Base-by-base conservation (phyloP, 257 asterid species). In the Fraxinus americana region DNA sequence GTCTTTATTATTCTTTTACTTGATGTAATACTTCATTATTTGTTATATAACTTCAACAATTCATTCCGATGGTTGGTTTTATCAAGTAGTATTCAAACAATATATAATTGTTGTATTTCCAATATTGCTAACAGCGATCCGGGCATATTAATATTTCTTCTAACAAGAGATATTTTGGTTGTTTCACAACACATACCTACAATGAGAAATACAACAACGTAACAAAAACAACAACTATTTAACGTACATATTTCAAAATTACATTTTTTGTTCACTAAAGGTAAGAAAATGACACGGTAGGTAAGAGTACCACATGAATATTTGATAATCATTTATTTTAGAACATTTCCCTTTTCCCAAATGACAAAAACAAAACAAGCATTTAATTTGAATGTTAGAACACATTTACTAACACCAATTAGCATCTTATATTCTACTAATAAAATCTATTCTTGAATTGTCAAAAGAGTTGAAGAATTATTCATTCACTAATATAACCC, bases 361-460 rank as follows among this genome's bases (percentile, higher is more conserved):
- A 9, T 63, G 34, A 63, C 34, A 7, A 45, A 73, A 50, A 59
- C 23, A 13, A 35, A 32, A 75, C 1, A 74, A 14, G 41, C 7
- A 11, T 32, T 39, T 25, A 68, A 19, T 23, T 54, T 45, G 50
- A 71, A 23, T n/a, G 23, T 57, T 57, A 25, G 6, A 39, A 61
- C 52, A 34, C 12, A 16, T 65, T 59, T 61, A 19, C 45, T 70
- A 63, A 39, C 54, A 74, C 38, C 38, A 25, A 32, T 67, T 43
- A 73, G 45, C 36, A 67, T 82, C 41, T 8, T 59, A 43, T 77
- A 72, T 30, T 75, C 13, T 32, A 34, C 17, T 2, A 36, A 29
- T 27, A 34, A 36, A 11, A 25, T 76, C 23, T 25, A 34, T 32
- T 70, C 78, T 66, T 65, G 38, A 65, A 38, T 16, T 9, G 61